Conservation (phyloP, 768 basidiomycete species). For the Suillus lakei region DNA sequence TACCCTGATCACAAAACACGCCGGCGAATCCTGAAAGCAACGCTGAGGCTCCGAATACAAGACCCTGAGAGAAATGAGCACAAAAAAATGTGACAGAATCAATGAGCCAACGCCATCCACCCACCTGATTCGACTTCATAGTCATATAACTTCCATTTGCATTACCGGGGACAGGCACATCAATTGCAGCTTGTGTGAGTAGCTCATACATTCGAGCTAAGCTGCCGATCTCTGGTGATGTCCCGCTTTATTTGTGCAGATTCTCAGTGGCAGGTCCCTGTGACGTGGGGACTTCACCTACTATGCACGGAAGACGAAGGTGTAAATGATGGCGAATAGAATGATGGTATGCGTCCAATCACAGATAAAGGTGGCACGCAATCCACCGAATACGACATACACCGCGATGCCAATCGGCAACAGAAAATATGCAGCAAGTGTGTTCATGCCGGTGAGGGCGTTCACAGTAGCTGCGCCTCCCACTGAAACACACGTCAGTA, state of each 20-base stretch:
- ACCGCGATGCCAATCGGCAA: conserved; percentile 35
- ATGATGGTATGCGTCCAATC: conserved; percentile 34
- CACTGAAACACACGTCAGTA: conserved; percentile 10
- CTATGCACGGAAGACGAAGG: conserved; percentile 27
- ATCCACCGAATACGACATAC: conserved; percentile 25
- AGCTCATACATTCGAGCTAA: conserved; percentile 19
- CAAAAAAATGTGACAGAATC: background rate
- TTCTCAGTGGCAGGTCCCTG: background rate
- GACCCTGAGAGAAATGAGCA: conserved; percentile 14
- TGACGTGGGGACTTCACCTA: background rate
- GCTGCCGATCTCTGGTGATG: conserved; percentile 74
- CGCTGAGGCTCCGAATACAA: conserved; percentile 30
- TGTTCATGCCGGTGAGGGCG: conserved; percentile 37
- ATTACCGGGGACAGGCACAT: conserved; percentile 18
- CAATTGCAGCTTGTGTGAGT: conserved; percentile 19
- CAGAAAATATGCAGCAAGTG: conserved; percentile 36
- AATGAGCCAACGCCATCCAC: background rate
- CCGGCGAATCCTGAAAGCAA: conserved; percentile 38
- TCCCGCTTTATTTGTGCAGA: conserved; percentile 27
- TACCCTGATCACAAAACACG: conserved; percentile 42
- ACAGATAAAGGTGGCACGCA: conserved; percentile 29
- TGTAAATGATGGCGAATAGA: conserved; percentile 33
- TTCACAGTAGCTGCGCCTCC: conserved; percentile 36
- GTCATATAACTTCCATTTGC: conserved; percentile 26
- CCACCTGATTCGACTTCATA: conserved; percentile 23